These are phyloP conservation scores for Fraxinus velutina DNA, from an alignment of 305 asterid species.

Conservation along the genomic window DNA sequence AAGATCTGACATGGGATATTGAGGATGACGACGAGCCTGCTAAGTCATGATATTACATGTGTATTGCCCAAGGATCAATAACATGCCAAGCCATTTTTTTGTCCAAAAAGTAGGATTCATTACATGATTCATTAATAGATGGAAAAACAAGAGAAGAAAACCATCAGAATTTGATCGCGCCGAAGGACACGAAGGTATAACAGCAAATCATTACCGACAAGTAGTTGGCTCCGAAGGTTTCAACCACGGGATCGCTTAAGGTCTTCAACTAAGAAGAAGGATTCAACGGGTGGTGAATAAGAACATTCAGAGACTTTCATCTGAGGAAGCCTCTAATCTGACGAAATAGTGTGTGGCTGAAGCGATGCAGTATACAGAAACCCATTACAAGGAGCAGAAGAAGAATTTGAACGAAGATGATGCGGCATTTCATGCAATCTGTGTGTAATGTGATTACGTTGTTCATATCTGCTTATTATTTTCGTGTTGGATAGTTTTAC, in stretches of 20 bases:
- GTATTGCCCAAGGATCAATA: not conserved
- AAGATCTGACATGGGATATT: constrained; percentile 69
- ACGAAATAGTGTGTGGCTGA: not conserved
- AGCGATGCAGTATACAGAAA: not conserved
- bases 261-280: not conserved
- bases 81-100: not conserved
- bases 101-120: not conserved
- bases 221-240: not conserved
- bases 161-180: not conserved
- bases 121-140: not conserved
- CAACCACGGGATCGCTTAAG: not conserved
- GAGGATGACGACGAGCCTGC: constrained; percentile 53
- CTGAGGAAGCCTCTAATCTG: not conserved
- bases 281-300: not conserved
- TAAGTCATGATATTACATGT: constrained; percentile 33
- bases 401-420: not conserved
- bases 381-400: not conserved
- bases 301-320: not conserved
- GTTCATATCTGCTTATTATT: not conserved
- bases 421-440: not conserved
- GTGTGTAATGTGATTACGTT: not conserved
- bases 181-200: not conserved
- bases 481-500: not conserved
- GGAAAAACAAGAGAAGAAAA: not conserved
- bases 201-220: not conserved